These are phyloP conservation scores for Laguncularia racemosa DNA, from an alignment of 345 rosid genomes.

Conservation along the genomic window DNA sequence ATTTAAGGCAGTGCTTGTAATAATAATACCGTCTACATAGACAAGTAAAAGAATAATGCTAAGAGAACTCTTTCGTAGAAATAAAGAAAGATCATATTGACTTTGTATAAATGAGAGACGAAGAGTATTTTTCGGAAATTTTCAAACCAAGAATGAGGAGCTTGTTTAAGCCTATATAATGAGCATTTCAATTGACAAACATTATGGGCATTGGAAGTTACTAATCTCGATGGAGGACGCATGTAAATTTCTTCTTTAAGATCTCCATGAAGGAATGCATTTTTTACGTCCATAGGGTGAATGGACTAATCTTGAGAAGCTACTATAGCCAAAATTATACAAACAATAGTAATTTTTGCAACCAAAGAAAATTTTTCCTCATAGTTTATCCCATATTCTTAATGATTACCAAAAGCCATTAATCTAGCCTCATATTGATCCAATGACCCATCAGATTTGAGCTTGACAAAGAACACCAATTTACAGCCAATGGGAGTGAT, in stretches of 20 bases:
- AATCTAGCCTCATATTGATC: not conserved
- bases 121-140: too few species aligned
- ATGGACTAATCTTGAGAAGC: not conserved
- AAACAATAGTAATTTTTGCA: not conserved
- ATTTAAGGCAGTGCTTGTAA: too few species aligned
- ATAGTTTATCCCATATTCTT: not conserved
- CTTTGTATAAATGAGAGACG: too few species aligned
- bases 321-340: not conserved
- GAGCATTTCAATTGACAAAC: constrained; percentile 1
- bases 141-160: too few species aligned
- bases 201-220: not conserved
- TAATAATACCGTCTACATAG: not conserved
- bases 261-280: not conserved
- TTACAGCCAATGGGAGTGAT: too few species aligned
- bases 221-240: not conserved
- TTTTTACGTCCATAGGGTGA: not conserved
- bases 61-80: not conserved
- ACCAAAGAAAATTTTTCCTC: not conserved
- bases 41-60: not conserved
- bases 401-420: not conserved
- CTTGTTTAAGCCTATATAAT: not conserved
- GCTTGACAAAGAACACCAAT: too few species aligned
- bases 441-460: too few species aligned
- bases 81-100: not conserved
- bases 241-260: not conserved